Evolutionary conservation across 129 eudicot genomes (phyloP).

Genomic region (Rutidosis leptorrhynchoides): DNA sequence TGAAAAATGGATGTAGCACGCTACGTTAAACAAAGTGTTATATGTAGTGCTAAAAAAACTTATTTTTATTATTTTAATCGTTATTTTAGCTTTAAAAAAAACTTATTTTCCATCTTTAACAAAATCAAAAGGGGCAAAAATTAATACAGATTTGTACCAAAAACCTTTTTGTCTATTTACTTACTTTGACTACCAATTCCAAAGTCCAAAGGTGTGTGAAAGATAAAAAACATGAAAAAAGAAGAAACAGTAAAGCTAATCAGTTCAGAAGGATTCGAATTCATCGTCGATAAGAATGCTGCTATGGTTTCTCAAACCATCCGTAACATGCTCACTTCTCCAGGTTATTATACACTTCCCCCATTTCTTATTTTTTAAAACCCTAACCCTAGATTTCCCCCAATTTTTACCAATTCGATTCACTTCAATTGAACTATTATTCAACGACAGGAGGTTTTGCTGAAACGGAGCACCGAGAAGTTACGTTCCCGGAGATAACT

Average conservation of each 20-base stretch:
- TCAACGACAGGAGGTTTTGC: conserved; percentile 57
- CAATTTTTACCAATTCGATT: background rate
- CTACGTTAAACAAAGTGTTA: too few species aligned
- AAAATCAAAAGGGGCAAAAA: too few species aligned
- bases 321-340: conserved; percentile 96
- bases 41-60: too few species aligned
- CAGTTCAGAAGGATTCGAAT: conserved; percentile 92
- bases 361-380: background rate
- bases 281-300: conserved; percentile 81
- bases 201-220: too few species aligned
- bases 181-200: too few species aligned
- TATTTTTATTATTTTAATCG: too few species aligned
- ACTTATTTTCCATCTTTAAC: too few species aligned
- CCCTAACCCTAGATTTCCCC: conserved; percentile 18
- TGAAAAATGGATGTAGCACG: too few species aligned
- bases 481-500: conserved; percentile 83
- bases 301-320: conserved; percentile 95
- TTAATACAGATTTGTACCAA: too few species aligned
- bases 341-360: too few species aligned
- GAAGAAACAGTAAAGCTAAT: conserved; percentile 82
- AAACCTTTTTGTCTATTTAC: too few species aligned
- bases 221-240: conserved; percentile 46
- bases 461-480: conserved; percentile 74
- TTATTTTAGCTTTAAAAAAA: too few species aligned
- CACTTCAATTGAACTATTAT: background rate